Conservation (phyloP, 2,329 filamentous ascomycete species). For the Boeremia lycopersici region DNA sequence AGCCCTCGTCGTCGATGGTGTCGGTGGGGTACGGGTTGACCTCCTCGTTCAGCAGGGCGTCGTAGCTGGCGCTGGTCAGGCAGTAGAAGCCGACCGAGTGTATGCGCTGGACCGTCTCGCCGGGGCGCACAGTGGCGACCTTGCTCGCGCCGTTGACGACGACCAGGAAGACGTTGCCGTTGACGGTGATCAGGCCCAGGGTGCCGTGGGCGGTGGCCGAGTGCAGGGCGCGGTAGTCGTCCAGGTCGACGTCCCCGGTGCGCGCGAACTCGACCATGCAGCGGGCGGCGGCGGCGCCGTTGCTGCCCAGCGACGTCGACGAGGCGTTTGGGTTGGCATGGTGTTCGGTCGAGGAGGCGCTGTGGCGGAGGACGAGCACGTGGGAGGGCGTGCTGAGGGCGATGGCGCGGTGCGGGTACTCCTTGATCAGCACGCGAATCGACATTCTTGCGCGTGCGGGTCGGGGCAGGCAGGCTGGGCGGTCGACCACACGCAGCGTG, state of each 20-base stretch:
- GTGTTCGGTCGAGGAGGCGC: conserved; percentile 65
- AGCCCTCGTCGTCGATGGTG: conserved; percentile 60
- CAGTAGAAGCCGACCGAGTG: conserved; percentile 89
- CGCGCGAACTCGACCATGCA: conserved; percentile 90
- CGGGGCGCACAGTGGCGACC: conserved; percentile 81
- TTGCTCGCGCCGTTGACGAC: conserved; percentile 80
- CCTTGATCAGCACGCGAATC: conserved; percentile 82
- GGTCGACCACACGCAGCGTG: conserved; percentile 24
- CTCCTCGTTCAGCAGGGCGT: conserved; percentile 70
- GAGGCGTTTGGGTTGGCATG: conserved; percentile 56
- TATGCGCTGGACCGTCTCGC: conserved; percentile 89
- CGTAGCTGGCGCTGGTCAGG: conserved; percentile 83
- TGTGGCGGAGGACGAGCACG: conserved; percentile 84
- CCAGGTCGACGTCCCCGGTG: conserved; percentile 68
- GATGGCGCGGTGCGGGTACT: conserved; percentile 85
- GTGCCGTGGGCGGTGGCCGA: conserved; percentile 81
- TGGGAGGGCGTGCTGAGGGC: conserved; percentile 81
- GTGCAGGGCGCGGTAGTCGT: conserved; percentile 77
- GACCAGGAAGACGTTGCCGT: conserved; percentile 85
- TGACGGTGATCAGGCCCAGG: conserved; percentile 82
- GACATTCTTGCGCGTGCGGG: conserved; percentile 33
- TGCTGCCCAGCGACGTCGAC: conserved; percentile 56
- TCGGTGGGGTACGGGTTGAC: conserved; percentile 62
- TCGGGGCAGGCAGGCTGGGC: conserved; percentile 25
- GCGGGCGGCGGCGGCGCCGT: conserved; percentile 53